Conservation (phyloP, 768 basidiomycete species). For the Tulasnella sp. region DNA sequence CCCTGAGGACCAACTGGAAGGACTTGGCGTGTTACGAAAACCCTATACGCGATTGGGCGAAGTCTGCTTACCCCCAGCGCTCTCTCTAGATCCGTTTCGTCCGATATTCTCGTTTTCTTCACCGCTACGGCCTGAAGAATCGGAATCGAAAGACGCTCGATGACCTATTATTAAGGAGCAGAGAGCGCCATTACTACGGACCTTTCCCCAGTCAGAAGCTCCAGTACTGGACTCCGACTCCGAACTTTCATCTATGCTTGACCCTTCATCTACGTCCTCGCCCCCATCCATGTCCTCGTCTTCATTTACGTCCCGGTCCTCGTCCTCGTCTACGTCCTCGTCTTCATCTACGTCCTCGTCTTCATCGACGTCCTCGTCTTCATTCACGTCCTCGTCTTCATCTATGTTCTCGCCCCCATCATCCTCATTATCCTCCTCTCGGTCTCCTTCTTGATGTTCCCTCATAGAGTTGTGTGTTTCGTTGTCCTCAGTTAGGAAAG, state of each 20-base stretch:
- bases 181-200: background rate
- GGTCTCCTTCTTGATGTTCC: too few relatives aligned
- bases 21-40: background rate
- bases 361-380: too few relatives aligned
- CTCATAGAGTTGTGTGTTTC: background rate
- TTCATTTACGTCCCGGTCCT: too few relatives aligned
- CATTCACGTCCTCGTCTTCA: too few relatives aligned
- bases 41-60: background rate
- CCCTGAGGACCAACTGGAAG: background rate
- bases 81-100: background rate
- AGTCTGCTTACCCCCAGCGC: background rate
- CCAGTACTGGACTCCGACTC: too few relatives aligned
- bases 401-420: too few relatives aligned
- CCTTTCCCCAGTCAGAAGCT: background rate
- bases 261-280: too few relatives aligned
- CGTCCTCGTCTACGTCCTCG: too few relatives aligned
- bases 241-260: too few relatives aligned
- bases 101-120: background rate
- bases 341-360: too few relatives aligned
- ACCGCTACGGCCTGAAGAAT: background rate
- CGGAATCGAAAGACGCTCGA: background rate
- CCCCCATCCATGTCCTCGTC: too few relatives aligned
- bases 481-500: background rate
- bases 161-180: background rate
- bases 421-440: too few relatives aligned